Conservation (phyloP, 495 filamentous ascomycete genomes). For the Umbilicaria muhlenbergii region DNA sequence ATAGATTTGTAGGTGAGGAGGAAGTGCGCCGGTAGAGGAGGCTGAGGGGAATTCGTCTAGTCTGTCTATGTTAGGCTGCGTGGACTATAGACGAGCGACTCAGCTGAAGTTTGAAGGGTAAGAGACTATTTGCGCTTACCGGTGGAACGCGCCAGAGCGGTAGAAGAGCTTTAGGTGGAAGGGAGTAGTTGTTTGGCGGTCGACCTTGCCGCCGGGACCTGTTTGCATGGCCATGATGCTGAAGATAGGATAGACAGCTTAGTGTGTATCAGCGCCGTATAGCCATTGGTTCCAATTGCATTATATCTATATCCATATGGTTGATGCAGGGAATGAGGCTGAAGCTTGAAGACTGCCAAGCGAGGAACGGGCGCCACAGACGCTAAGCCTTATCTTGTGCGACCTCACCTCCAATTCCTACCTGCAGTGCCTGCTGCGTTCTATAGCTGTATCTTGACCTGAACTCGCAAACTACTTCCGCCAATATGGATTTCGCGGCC, state of each 20-base stretch:
- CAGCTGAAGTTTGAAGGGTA: constrained; percentile 15
- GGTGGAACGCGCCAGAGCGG: constrained; percentile 53
- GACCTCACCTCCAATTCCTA: no score
- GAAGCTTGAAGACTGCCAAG: no score
- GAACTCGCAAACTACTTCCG: no score
- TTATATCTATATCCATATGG: no score
- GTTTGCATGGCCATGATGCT: constrained; percentile 18
- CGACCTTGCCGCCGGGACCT: constrained; percentile 26
- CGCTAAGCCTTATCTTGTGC: no score
- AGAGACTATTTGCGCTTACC: constrained; percentile 31
- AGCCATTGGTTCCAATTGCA: no score
- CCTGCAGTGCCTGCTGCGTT: no score
- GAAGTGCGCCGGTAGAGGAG: constrained; percentile 28
- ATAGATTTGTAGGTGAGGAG: constrained; percentile 66
- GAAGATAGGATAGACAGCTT: constrained; percentile 1
- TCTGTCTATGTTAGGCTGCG: constrained; percentile 21
- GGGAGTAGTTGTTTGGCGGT: constrained; percentile 65
- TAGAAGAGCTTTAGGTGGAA: constrained; percentile 91
- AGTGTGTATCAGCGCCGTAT: not conserved
- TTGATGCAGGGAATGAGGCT: no score
- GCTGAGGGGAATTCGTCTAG: constrained; percentile 47
- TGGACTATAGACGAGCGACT: not conserved
- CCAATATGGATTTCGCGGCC: constrained; percentile 83
- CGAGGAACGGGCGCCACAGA: no score
- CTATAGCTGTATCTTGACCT: no score